Percentiles rank a stretch among this genome's conserved stretches.
Conservation (phyloP, 179 eudicot species). For the Heliamphora pulchella region DNA sequence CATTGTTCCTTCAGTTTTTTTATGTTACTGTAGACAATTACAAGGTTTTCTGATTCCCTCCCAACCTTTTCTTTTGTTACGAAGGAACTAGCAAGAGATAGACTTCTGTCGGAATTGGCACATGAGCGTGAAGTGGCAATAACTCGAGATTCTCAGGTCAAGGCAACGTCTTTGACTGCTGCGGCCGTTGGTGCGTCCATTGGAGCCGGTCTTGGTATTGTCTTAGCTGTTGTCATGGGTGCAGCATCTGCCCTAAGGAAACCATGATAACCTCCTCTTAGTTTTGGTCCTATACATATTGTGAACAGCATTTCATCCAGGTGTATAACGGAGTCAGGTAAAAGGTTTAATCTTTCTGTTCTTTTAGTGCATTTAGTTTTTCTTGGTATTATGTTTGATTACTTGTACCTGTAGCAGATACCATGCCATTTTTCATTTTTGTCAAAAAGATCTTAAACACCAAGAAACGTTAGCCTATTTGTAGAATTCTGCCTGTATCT, state of each 20-base stretch:
- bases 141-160: conserved; percentile 47
- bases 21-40: background rate
- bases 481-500: background rate
- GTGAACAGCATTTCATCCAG: background rate
- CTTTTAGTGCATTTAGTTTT: conserved; percentile 3
- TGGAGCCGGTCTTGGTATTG: conserved; percentile 89
- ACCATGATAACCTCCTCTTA: conserved; percentile 35
- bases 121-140: conserved; percentile 42
- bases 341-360: background rate
- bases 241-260: conserved; percentile 95
- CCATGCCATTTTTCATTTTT: conserved; percentile 14
- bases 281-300: background rate
- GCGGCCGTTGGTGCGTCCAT: conserved; percentile 88
- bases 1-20: background rate
- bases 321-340: conserved; percentile 9
- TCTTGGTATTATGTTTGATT: background rate
- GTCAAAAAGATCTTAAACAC: too few relatives aligned
- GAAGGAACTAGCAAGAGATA: conserved; percentile 72
- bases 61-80: background rate
- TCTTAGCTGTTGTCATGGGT: conserved; percentile 91
- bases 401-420: background rate
- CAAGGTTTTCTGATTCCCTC: too few relatives aligned
- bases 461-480: background rate
- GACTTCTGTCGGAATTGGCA: conserved; percentile 50
- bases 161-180: conserved; percentile 53